Evolutionary conservation across 148 eudicot species (phyloP).

Genomic region (Amaranthus cruentus): DNA sequence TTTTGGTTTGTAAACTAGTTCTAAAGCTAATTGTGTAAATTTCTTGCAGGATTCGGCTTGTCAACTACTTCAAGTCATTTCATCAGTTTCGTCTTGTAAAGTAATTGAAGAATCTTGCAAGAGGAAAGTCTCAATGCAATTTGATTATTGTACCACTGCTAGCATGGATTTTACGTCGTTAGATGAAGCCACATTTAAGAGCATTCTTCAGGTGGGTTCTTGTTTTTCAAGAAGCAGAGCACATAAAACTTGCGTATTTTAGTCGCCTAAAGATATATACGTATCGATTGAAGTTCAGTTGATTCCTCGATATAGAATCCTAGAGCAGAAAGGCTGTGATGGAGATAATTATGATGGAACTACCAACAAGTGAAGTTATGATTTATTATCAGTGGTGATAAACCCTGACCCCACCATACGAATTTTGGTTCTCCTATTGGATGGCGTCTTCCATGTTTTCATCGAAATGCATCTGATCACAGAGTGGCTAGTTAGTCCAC

Average conservation of each 20-base stretch:
- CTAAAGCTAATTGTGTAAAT: conserved; percentile 57
- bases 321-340: conserved; percentile 14
- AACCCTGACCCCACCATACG: neutral
- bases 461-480: conserved; percentile 1
- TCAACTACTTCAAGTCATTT: conserved; percentile 70
- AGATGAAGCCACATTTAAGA: conserved; percentile 72
- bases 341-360: neutral
- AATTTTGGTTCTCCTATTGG: conserved; percentile 2
- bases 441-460: conserved; percentile 5
- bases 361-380: conserved; percentile 9
- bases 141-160: conserved; percentile 88
- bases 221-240: conserved; percentile 14
- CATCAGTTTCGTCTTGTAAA: conserved; percentile 76
- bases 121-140: conserved; percentile 80
- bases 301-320: conserved; percentile 8
- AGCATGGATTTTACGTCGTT: conserved; percentile 70
- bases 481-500: conserved; percentile 22
- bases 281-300: neutral
- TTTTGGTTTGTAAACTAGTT: conserved; percentile 51
- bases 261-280: neutral
- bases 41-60: conserved; percentile 94
- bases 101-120: conserved; percentile 83
- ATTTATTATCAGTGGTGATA: conserved; percentile 5
- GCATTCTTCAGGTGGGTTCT: conserved; percentile 89
- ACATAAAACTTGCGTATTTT: conserved; percentile 10